Evolutionary conservation across 208 protist species (phyloP), one percentile per base, ranked within the genome.

Genomic region (Leishmania lainsoni): DNA sequence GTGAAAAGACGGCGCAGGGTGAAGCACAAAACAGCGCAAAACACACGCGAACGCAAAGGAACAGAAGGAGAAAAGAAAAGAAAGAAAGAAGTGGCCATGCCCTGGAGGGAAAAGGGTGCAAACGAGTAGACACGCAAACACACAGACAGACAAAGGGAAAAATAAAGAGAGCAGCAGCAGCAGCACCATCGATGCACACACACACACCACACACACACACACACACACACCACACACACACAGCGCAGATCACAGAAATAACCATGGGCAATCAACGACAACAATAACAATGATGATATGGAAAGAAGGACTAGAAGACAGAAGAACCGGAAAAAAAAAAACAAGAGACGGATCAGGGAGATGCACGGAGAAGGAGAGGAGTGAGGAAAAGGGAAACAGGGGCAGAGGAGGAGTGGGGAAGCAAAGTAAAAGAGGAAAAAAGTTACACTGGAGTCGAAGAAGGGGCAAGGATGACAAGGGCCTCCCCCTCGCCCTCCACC

Each of bases 361-460:
- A 26, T 45, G 17, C 35, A 2, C 17, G 14, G 68, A 29, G 68
- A 72, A 48, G 22, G 61, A 48, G 35, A 63, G 6, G 20, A 20
- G 58, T 9, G 5, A 29, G 20, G 22, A 17, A 5, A 17, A 49
- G 61, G 26, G 49, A 35, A n/a, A 76, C 29, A 29, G 65, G 32
- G 56, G 58, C 35, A 54, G 22, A 75, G 17, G 51, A 75, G 42
- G 39, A 32, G 51, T 10, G 26, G 9, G 65, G 58, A 56, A 0
- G 65, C 78, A 74, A 63, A 73, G 70, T 56, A 74, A 68, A 51
- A 52, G 3, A 35, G 58, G 48, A 82, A 70, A 61, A 71, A 78
- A 35, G 12, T 39, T 51, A 9, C 54, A 26, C 6, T 69, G 26
- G n/a, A 16, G 58, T 56, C 9, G 14, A 12, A 20, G 26, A 81